Evolutionary conservation across 1,284 basidiomycete species (phyloP).

Genomic region (Volvariella surrecta): DNA sequence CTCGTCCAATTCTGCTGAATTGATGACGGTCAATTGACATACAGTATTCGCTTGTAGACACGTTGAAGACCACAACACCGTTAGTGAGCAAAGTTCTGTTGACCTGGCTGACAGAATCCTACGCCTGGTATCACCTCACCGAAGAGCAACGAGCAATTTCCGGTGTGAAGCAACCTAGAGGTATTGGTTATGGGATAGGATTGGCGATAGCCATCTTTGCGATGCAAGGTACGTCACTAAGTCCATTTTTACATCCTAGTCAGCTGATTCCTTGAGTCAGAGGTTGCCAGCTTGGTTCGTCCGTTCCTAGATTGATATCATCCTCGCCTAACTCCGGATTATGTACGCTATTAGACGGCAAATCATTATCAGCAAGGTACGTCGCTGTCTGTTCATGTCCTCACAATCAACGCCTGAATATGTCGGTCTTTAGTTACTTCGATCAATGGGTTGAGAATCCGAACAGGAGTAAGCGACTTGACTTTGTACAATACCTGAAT

Average conservation of each 20-base stretch:
- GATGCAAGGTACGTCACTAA: conserved; percentile 45
- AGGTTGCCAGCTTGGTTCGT: conserved; percentile 40
- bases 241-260: no score
- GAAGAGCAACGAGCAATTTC: conserved; percentile 24
- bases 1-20: conserved; percentile 17
- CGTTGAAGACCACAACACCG: conserved; percentile 51
- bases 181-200: conserved; percentile 54
- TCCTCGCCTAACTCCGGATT: neutral
- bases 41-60: conserved; percentile 26
- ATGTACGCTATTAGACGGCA: conserved; percentile 24
- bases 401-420: neutral
- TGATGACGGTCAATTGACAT: neutral
- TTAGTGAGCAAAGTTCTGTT: conserved; percentile 57
- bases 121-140: conserved; percentile 31
- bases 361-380: conserved; percentile 45
- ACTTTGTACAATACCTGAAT: neutral
- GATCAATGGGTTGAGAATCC: conserved; percentile 40
- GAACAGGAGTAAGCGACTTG: conserved; percentile 34
- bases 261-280: conserved; percentile 24
- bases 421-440: conserved; percentile 30
- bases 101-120: conserved; percentile 51
- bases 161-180: conserved; percentile 28
- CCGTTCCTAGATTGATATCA: neutral
- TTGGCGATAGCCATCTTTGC: conserved; percentile 48
- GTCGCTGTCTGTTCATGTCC: no score